These are phyloP conservation scores for Candida manassasensis DNA, from an alignment of 805 yeast genomes.

Conservation along the genomic window DNA sequence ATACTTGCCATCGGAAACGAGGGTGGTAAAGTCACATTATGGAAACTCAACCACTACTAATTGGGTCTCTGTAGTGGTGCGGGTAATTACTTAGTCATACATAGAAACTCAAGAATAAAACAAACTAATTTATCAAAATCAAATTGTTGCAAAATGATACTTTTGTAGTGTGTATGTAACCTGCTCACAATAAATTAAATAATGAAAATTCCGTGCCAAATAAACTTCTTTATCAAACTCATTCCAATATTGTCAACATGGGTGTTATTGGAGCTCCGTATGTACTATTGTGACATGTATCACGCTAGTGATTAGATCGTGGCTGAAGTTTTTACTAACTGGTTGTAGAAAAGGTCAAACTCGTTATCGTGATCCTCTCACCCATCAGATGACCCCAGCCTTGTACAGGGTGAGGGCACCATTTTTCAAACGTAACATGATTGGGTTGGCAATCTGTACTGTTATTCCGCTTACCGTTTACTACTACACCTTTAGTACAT, in stretches of 20 bases:
- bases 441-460: slow-evolving; percentile 52
- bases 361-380: slow-evolving; percentile 53
- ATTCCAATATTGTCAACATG: slow-evolving; percentile 6
- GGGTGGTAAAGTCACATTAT: slow-evolving; percentile 82
- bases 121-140: no score
- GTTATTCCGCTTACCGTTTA: slow-evolving; percentile 70
- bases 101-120: no score
- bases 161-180: no score
- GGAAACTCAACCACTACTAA: slow-evolving; percentile 84
- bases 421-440: slow-evolving; percentile 72
- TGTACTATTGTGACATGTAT: slow-evolving; percentile 1
- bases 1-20: slow-evolving; percentile 88
- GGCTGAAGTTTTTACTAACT: slow-evolving; percentile 9
- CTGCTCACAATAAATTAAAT: no score
- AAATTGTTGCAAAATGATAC: no score
- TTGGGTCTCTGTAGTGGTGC: not conserved
- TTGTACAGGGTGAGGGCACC: slow-evolving; percentile 87
- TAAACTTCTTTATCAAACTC: no score
- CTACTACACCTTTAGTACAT: slow-evolving; percentile 54
- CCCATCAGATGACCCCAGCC: slow-evolving; percentile 90
- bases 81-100: not conserved
- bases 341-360: slow-evolving; percentile 36
- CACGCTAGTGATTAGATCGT: not conserved
- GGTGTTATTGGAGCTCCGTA: slow-evolving; percentile 10
- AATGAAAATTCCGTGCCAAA: no score